A percentile compares a stretch with the other conserved stretches of the same genome.
Evolutionary conservation across 1,284 basidiomycete genomes (phyloP).

Genomic region (Ceratobasidium sp.): DNA sequence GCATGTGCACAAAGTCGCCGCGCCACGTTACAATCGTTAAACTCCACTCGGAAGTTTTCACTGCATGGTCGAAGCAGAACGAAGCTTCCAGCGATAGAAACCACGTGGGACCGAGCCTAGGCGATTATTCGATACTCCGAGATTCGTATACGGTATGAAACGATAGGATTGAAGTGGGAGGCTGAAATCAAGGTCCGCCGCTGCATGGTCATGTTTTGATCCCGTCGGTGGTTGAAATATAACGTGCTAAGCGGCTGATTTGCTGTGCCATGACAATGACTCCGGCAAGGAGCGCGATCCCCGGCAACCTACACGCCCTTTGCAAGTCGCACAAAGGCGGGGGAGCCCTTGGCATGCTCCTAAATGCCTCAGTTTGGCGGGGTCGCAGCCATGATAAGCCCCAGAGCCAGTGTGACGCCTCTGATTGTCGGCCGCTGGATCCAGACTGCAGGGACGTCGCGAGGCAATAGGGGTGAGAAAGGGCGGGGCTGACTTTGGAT

Average conservation of each 20-base stretch:
- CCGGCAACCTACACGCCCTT: slow-evolving; percentile 11
- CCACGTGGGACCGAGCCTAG: slow-evolving; percentile 18
- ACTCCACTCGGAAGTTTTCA: not conserved
- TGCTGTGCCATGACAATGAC: not conserved
- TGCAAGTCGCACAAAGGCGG: slow-evolving; percentile 2
- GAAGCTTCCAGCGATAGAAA: slow-evolving; percentile 8
- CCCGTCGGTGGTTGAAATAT: slow-evolving; percentile 14
- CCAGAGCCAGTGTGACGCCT: not conserved
- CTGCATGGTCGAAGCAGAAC: slow-evolving; percentile 17
- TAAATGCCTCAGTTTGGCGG: not conserved
- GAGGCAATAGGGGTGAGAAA: slow-evolving; percentile 15
- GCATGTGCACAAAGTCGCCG: not conserved
- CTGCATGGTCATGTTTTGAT: slow-evolving; percentile 17
- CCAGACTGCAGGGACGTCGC: not conserved
- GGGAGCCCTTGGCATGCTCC: not conserved
- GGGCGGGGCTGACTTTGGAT: slow-evolving; percentile 3
- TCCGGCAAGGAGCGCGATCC: slow-evolving; percentile 14
- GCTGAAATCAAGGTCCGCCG: slow-evolving; percentile 8
- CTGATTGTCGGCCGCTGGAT: not conserved
- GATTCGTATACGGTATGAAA: slow-evolving; percentile 7
- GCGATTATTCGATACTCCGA: not conserved
- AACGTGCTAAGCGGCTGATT: not conserved
- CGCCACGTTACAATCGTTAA: not conserved
- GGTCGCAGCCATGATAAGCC: slow-evolving; percentile 7
- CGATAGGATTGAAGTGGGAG: not conserved